Evolutionary conservation across 768 basidiomycete species (phyloP).

Genomic region (Lepiota venenata): DNA sequence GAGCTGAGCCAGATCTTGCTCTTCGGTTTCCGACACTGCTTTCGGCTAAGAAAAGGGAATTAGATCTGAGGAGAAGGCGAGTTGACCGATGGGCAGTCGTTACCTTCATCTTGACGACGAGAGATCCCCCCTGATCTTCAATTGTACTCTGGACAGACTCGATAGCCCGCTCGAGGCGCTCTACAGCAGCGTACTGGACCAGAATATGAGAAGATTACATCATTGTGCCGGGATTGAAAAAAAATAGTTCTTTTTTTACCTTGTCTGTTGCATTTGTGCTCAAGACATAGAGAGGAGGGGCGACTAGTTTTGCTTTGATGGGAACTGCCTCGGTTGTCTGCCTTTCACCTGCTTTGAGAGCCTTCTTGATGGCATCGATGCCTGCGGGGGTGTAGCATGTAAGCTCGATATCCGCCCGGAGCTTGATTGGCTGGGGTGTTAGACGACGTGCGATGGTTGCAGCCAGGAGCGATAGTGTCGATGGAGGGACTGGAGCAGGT

Average conservation of each 20-base stretch:
- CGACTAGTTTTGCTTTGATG: slow-evolving; percentile 95
- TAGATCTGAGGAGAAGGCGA: background rate
- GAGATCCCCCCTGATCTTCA: slow-evolving; percentile 76
- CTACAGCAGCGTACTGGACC: slow-evolving; percentile 77
- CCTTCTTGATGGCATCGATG: slow-evolving; percentile 95
- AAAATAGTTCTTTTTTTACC: slow-evolving; percentile 35
- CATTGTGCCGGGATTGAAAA: background rate
- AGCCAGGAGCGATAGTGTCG: slow-evolving; percentile 62
- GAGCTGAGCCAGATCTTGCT: slow-evolving; percentile 93
- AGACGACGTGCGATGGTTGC: slow-evolving; percentile 90
- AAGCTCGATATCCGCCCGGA: slow-evolving; percentile 96
- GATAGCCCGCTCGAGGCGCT: slow-evolving; percentile 90
- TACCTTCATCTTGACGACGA: slow-evolving; percentile 97
- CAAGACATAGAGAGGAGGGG: slow-evolving; percentile 93
- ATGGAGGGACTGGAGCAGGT: slow-evolving; percentile 47
- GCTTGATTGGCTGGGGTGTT: slow-evolving; percentile 97
- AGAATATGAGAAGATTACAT: background rate
- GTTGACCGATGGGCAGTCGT: background rate
- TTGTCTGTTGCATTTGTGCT: slow-evolving; percentile 98
- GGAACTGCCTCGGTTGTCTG: slow-evolving; percentile 88
- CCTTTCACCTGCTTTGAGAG: slow-evolving; percentile 84
- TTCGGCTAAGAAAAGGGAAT: slow-evolving; percentile 66
- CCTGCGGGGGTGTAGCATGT: slow-evolving; percentile 96
- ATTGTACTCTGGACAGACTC: slow-evolving; percentile 86
- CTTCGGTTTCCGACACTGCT: slow-evolving; percentile 96